A percentile compares a stretch with the other conserved stretches of the same genome.
phyloP scores from a whole-genome alignment of 2,329 filamentous ascomycete genomes.

The Stylonectria norvegica region DNA sequence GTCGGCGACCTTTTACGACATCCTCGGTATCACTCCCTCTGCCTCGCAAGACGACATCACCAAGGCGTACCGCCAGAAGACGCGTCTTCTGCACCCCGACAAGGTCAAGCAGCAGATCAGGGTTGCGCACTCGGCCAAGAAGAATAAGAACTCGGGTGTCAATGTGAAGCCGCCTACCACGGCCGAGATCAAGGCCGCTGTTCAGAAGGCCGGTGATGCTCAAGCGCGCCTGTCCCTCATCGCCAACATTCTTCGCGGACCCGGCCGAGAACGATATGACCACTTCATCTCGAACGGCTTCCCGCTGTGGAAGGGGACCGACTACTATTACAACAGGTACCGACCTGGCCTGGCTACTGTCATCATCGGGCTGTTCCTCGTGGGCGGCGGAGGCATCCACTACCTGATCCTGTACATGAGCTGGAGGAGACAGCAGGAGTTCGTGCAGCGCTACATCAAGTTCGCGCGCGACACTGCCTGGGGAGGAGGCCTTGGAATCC shows the following conservation, averaged over 20 bases:
- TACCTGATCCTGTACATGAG: constrained; percentile 81
- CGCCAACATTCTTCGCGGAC: constrained; percentile 77
- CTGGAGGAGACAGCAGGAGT: constrained; percentile 87
- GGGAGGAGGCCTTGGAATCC: constrained; percentile 76
- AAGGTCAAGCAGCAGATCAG: constrained; percentile 86
- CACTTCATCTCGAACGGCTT: constrained; percentile 92
- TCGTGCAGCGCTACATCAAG: constrained; percentile 86
- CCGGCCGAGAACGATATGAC: constrained; percentile 83
- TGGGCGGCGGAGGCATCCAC: constrained; percentile 80
- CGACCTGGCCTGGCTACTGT: constrained; percentile 86
- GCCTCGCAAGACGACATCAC: constrained; percentile 85
- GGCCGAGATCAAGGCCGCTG: constrained; percentile 70
- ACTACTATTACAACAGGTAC: constrained; percentile 96
- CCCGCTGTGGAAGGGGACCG: constrained; percentile 92
- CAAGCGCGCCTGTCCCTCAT: constrained; percentile 84
- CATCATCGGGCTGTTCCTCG: constrained; percentile 73
- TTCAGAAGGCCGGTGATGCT: constrained; percentile 77
- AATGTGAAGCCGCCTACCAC: constrained; percentile 69
- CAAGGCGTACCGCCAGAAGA: constrained; percentile 90
- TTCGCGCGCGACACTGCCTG: constrained; percentile 85
- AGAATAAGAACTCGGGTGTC: constrained; percentile 47
- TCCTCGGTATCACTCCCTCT: constrained; percentile 70
- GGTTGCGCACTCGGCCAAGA: constrained; percentile 59
- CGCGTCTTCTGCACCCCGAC: constrained; percentile 82
- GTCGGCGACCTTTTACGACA: constrained; percentile 89